Percentiles rank a stretch among this genome's conserved stretches.
Conservation (phyloP, 2,329 filamentous ascomycete genomes). For the Verticillium zaregamsianum region DNA sequence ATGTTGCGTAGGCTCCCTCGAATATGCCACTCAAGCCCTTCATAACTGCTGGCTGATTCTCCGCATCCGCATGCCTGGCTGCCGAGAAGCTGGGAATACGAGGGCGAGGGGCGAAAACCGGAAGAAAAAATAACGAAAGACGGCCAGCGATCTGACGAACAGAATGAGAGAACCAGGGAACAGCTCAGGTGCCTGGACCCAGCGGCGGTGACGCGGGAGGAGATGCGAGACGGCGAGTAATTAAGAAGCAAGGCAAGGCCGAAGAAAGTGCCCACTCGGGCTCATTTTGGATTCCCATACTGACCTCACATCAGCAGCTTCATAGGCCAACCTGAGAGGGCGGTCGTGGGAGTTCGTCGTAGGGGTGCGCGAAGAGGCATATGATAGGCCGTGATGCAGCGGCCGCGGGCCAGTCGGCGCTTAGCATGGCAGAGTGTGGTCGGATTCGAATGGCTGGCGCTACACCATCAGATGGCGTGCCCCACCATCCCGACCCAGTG, state of each 20-base stretch:
- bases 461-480: constrained; percentile 31
- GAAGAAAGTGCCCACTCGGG: not conserved
- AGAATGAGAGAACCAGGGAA: constrained; percentile 4
- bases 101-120: not conserved
- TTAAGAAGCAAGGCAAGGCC: not conserved
- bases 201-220: not conserved
- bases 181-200: not conserved
- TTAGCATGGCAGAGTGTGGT: constrained; percentile 36
- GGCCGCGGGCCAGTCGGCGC: constrained; percentile 41
- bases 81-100: not conserved
- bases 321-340: constrained; percentile 10
- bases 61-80: constrained; percentile 10
- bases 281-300: not conserved
- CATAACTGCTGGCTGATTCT: constrained; percentile 23
- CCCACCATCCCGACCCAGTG: constrained; percentile 12
- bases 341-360: constrained; percentile 20
- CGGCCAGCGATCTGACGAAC: constrained; percentile 12
- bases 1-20: constrained; percentile 37
- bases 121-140: constrained; percentile 5
- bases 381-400: constrained; percentile 38
- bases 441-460: constrained; percentile 39
- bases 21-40: constrained; percentile 37
- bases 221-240: not conserved
- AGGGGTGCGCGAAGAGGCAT: constrained; percentile 25
- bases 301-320: constrained; percentile 1